Evolutionary conservation across 768 basidiomycete genomes (phyloP).

Genomic region (Kwoniella europaea): DNA sequence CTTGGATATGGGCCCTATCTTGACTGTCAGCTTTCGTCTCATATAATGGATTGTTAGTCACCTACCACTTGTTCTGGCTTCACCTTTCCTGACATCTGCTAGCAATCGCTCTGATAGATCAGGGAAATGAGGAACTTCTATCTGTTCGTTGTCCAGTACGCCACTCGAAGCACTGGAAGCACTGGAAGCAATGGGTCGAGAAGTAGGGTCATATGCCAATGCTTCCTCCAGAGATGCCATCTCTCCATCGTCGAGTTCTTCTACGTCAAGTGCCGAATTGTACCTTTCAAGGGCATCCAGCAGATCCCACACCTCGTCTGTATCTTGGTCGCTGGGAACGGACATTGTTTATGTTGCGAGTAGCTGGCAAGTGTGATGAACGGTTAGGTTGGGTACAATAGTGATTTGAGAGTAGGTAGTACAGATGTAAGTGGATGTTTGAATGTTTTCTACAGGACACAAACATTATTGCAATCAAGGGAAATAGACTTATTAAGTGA

Average conservation of each 20-base stretch:
- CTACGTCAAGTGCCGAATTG: not conserved
- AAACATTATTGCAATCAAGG: too few relatives aligned
- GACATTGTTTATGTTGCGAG: not conserved
- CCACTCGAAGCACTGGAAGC: constrained; percentile 1
- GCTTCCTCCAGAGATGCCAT: constrained; percentile 21
- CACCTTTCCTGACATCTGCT: not conserved
- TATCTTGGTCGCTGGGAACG: not conserved
- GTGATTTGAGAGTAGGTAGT: too few relatives aligned
- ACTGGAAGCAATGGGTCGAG: not conserved
- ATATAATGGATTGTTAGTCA: not conserved
- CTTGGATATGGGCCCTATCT: constrained; percentile 23
- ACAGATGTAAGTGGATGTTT: too few relatives aligned
- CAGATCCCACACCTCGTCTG: constrained; percentile 22
- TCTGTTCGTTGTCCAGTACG: not conserved
- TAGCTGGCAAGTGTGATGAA: too few relatives aligned
- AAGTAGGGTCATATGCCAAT: constrained; percentile 6
- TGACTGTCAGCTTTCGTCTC: too few relatives aligned
- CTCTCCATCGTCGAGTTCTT: constrained; percentile 8
- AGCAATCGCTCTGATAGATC: constrained; percentile 4
- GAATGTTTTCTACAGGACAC: too few relatives aligned
- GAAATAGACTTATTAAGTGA: too few relatives aligned
- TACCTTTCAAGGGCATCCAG: constrained; percentile 15
- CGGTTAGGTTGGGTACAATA: too few relatives aligned
- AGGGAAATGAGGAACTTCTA: constrained; percentile 20
- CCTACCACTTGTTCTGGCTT: constrained; percentile 30